These are phyloP conservation scores for Candida glaebosa DNA, from an alignment of 805 yeast genomes.

Conservation along the genomic window DNA sequence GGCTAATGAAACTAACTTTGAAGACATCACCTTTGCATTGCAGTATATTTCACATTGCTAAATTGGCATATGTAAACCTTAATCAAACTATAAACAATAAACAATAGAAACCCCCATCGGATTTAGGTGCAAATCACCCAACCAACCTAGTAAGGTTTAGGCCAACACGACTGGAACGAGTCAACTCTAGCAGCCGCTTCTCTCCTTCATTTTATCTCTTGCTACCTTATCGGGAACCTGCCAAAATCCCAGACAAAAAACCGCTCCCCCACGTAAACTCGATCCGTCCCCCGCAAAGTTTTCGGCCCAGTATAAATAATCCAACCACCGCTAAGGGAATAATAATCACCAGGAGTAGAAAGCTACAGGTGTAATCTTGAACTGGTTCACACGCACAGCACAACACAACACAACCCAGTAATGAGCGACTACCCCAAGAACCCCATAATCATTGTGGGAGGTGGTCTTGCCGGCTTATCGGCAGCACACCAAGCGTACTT, in stretches of 20 bases:
- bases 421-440: constrained; percentile 24
- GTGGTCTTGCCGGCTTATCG: constrained; percentile 61
- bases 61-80: too few species aligned
- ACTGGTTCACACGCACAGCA: too few species aligned
- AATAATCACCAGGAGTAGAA: neutral
- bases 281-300: neutral
- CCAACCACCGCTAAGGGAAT: neutral
- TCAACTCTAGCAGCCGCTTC: neutral
- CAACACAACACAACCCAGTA: too few species aligned
- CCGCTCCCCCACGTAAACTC: neutral
- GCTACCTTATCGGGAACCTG: neutral
- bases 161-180: neutral
- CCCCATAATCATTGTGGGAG: constrained; percentile 56
- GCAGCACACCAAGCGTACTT: constrained; percentile 57
- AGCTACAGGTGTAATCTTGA: neutral
- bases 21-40: constrained; percentile 81
- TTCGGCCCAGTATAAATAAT: too few species aligned
- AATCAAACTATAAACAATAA: neutral
- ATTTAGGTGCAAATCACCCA: neutral
- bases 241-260: neutral
- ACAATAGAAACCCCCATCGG: neutral
- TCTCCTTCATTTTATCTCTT: neutral
- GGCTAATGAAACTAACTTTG: constrained; percentile 64
- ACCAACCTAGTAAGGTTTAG: neutral
- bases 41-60: constrained; percentile 82